A percentile compares a stretch with the other conserved stretches of the same genome.
phyloP scores from a whole-genome alignment of 23 red algal species.

The Pyropia yezoensis region DNA sequence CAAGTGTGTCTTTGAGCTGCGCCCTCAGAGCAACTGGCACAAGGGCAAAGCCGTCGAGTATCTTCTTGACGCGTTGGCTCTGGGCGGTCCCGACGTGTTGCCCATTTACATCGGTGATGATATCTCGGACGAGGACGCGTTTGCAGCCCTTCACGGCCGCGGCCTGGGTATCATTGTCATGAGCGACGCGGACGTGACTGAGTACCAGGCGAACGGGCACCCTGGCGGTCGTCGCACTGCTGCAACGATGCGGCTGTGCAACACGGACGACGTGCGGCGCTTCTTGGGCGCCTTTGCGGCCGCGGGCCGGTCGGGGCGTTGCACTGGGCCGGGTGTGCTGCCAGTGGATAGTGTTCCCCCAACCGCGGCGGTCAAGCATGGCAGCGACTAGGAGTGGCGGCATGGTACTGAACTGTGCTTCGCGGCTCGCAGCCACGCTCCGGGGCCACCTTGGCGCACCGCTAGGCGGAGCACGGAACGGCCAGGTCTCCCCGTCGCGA shows the following conservation, averaged over 20 bases:
- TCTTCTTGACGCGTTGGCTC: constrained; percentile 36
- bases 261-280: constrained; percentile 39
- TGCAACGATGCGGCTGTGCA: constrained; percentile 32
- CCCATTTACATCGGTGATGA: constrained; percentile 95
- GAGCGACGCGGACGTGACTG: neutral
- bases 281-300: constrained; percentile 47
- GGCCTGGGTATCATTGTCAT: constrained; percentile 53
- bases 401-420: too few species aligned
- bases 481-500: too few species aligned
- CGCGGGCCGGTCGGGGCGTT: too few species aligned
- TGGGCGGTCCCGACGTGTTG: constrained; percentile 51
- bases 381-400: too few species aligned
- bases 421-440: too few species aligned
- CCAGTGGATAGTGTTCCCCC: too few species aligned
- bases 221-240: constrained; percentile 18
- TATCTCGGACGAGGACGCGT: constrained; percentile 84
- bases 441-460: too few species aligned
- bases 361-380: too few species aligned
- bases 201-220: neutral
- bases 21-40: constrained; percentile 71
- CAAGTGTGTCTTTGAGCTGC: constrained; percentile 83
- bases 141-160: constrained; percentile 19
- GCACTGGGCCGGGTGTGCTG: too few species aligned
- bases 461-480: too few species aligned
- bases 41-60: constrained; percentile 89